Evolutionary conservation across 108 stramenopile genomes (phyloP).

Genomic region (Cyclostephanos tholiformis): DNA sequence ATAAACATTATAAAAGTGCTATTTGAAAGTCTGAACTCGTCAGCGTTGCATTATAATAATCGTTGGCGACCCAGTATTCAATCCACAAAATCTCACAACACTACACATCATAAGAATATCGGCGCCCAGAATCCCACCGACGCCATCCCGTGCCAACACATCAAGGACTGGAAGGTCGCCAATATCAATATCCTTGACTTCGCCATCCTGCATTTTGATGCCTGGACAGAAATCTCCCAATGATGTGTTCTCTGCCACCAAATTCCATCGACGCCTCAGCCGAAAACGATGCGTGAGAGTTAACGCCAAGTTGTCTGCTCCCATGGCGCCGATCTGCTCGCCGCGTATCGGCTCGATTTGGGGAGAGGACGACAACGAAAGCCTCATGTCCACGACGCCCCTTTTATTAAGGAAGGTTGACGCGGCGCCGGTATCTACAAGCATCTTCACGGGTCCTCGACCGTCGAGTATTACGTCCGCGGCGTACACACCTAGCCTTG

Average conservation of each 20-base stretch:
- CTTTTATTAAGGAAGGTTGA: conserved; percentile 68
- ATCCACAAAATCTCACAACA: conserved; percentile 42
- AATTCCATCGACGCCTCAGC: conserved; percentile 54
- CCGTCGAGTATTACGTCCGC: conserved; percentile 61
- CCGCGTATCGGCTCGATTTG: conserved; percentile 40
- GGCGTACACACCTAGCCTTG: conserved; percentile 63
- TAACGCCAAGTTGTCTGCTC: conserved; percentile 68
- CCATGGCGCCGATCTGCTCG: conserved; percentile 67
- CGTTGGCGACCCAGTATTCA: conserved; percentile 25
- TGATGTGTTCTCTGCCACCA: conserved; percentile 27
- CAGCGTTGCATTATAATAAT: conserved; percentile 25
- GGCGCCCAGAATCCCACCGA: conserved; percentile 77
- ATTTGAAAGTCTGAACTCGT: too few relatives aligned
- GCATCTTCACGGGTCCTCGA: conserved; percentile 72
- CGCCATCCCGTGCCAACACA: conserved; percentile 52
- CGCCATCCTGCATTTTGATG: conserved; percentile 11
- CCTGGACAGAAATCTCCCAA: conserved; percentile 28
- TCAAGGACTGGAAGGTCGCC: conserved; percentile 74
- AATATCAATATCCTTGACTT: conserved; percentile 58
- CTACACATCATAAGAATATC: conserved; percentile 66
- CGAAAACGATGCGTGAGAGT: conserved; percentile 65
- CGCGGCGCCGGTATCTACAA: conserved; percentile 79
- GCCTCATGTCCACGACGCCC: conserved; percentile 59
- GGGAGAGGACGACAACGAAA: conserved; percentile 26
- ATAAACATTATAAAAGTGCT: too few relatives aligned